phyloP scores from a whole-genome alignment of 1,284 basidiomycete genomes.

The Ceratobasidium sp. region DNA sequence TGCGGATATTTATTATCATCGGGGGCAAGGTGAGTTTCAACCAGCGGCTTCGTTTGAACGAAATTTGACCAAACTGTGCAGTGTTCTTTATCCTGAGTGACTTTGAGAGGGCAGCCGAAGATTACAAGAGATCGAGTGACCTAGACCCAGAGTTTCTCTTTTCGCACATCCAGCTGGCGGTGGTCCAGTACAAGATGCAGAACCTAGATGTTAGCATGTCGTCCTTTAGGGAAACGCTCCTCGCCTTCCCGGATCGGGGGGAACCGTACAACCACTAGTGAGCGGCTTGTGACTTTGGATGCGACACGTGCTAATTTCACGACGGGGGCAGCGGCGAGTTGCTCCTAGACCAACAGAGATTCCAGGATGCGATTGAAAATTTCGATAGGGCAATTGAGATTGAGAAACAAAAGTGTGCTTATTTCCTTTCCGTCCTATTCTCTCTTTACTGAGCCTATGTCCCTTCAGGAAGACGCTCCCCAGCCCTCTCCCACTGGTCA shows the following conservation, averaged over 20 bases:
- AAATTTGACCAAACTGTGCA: conserved; percentile 52
- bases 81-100: conserved; percentile 97
- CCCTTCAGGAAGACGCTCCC: conserved; percentile 63
- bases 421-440: conserved; percentile 16
- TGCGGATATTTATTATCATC: conserved; percentile 98
- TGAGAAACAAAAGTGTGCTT: conserved; percentile 73
- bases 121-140: conserved; percentile 89
- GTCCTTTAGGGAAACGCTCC: conserved; percentile 85
- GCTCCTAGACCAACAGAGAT: conserved; percentile 91
- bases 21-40: conserved; percentile 81
- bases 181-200: conserved; percentile 94
- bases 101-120: conserved; percentile 84
- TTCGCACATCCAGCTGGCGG: conserved; percentile 96
- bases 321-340: conserved; percentile 89
- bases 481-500: conserved; percentile 94
- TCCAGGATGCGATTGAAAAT: conserved; percentile 91
- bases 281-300: background rate
- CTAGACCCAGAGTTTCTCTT: conserved; percentile 90
- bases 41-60: background rate
- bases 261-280: conserved; percentile 94
- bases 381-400: conserved; percentile 94
- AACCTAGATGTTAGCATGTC: conserved; percentile 85
- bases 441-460: background rate
- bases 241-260: conserved; percentile 82
- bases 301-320: conserved; percentile 13